Evolutionary conservation across 164 flowering plant genomes (phyloP), one percentile per base, ranked within the genome.

Genomic region (Liquidambar formosana): DNA sequence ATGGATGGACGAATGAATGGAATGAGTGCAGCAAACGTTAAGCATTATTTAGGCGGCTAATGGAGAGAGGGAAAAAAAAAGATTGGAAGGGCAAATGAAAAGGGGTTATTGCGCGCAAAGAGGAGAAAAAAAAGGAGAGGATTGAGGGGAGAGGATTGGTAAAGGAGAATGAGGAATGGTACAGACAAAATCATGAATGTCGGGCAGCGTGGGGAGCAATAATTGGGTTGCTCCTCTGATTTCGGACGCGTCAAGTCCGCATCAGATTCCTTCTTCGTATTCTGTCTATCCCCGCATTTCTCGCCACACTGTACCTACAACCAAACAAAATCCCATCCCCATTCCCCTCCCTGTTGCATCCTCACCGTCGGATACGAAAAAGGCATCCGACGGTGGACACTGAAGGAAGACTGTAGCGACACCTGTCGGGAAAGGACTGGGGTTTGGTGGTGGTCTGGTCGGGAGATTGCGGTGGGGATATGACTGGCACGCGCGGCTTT

Each of bases 181-280:
- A 65, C 62, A 58, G 82, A 78, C 56, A 52, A 52, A 52, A 52
- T 52, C 23, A 52, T 52, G 23, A 22, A 52, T 52, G 56, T 52
- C 23, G 56, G 23, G 56, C 23, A 52, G 56, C 56, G 56, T 52
- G 56, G 56, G 56, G 56, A 52, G 56, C 56, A 52, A 52, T 52
- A 52, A 52, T 52, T 52, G 56, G 56, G 21, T 52, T 19, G 23
- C 23, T 52, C 56, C 56, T n/a, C 56, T 52, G 56, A 52, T 52
- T 52, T 19, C 19, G 56, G 56, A 52, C 56, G 23, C 56, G 56
- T 52, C 56, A 52, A n/a, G 56, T 52, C 23, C 14, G 15, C 79
- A 72, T 75, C 81, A 75, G 78, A 80, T 78, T 77, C 77, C 62
- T 70, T 69, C 75, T 75, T 78, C 77, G 74, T 75, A 67, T 5